Conservation (phyloP, 176 grass and related monocot species). For the Rhynchospora breviuscula region DNA sequence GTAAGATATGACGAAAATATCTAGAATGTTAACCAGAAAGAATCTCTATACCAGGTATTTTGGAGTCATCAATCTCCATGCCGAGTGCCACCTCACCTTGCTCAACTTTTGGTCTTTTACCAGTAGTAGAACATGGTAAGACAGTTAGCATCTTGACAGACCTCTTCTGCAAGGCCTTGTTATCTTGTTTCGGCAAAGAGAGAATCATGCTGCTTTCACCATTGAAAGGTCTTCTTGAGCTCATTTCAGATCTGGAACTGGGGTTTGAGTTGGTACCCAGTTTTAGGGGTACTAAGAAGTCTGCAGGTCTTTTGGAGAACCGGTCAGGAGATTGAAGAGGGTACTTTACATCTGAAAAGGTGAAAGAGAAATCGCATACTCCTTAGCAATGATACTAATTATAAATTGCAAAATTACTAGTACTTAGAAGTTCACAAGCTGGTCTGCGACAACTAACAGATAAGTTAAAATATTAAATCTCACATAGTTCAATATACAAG, state of each 20-base stretch:
- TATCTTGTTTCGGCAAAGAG: conserved; percentile 56
- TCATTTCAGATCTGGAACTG: conserved; percentile 48
- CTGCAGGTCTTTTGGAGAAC: conserved; percentile 37
- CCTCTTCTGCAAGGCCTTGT: conserved; percentile 47
- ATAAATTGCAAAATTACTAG: not conserved
- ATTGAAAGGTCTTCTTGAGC: conserved; percentile 41
- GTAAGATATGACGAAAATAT: conserved; percentile 25
- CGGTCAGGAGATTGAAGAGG: conserved; percentile 46
- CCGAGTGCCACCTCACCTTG: conserved; percentile 33
- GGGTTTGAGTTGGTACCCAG: conserved; percentile 29
- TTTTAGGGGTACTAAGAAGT: conserved; percentile 43
- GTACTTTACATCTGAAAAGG: conserved; percentile 52
- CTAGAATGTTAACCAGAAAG: conserved; percentile 32
- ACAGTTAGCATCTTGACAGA: conserved; percentile 58
- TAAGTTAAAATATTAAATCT: not conserved
- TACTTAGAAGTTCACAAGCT: not conserved
- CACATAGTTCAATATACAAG: not conserved
- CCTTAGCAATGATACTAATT: conserved; percentile 5
- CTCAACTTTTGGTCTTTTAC: conserved; percentile 74
- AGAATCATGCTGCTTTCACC: conserved; percentile 40
- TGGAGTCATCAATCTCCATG: conserved; percentile 37
- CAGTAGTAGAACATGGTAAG: conserved; percentile 34
- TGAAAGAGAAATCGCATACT: conserved; percentile 7
- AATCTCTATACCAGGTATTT: conserved; percentile 39
- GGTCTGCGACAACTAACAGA: not conserved